Base-by-base conservation (phyloP, 2,329 filamentous ascomycete species). In the Didymella keratinophila region DNA sequence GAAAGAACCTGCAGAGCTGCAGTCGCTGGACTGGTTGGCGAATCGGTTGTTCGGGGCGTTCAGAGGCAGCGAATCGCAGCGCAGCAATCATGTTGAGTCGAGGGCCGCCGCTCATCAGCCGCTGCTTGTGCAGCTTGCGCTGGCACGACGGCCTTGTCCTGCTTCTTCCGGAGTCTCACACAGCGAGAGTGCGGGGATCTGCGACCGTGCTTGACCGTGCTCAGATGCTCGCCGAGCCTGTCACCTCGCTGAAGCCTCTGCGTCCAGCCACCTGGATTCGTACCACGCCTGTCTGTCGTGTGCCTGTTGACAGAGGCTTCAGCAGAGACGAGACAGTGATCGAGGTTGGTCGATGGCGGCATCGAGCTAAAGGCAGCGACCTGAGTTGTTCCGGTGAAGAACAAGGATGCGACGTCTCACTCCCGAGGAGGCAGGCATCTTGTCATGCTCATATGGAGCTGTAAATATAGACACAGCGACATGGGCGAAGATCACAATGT, bases 121-220 rank as follows among this genome's bases (percentile, higher is more conserved):
- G 60, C 62, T 55, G 23, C 25, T 46, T 42, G 27, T 52, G 28
- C 37, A 46, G 56, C 58, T 58, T 48, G 41, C 58, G 42, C 52
- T 57, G 54, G 37, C 36, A 48, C 25, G 39, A 37, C n/a, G 50
- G 37, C 21, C 37, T 42, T 45, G 47, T 60, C 55, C 57, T 62
- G 59, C 60, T 62, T 52, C 47, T 62, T 65, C 46, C 53, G 63
- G 52, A 54, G 60, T 66, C 34, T 56, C 59, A 64, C 63, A 63
- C 48, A 39, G 27, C 53, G 51, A 53, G 52, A 46, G 49, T 62
- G 69, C 61, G 67, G 66, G 62, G 67, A 60, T 52, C 28, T 36
- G 18, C 27, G 14, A 58, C 43, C 55, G 49, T 52, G 41, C 39
- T 46, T 21, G 10, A 58, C 43, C 55, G 49, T 52, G 41, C 39